These are phyloP conservation scores for Rhodocollybia butyracea DNA, from an alignment of 768 basidiomycete species.

Conservation along the genomic window DNA sequence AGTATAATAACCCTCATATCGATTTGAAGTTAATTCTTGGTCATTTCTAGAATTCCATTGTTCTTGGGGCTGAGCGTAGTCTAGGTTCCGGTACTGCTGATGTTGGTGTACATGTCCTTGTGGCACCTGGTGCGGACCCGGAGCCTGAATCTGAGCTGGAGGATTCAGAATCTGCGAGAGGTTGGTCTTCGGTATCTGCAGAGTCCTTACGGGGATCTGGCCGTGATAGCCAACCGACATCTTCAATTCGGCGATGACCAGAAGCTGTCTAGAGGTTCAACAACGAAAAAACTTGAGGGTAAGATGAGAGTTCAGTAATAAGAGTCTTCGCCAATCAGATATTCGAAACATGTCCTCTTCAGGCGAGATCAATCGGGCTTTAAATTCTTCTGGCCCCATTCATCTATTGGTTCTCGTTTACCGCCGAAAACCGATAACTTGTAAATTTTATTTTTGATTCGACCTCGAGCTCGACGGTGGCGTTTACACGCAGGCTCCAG, in stretches of 20 bases:
- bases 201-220: neutral
- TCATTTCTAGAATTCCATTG: neutral
- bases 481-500: too few species aligned
- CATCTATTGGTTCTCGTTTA: neutral
- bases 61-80: neutral
- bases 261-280: neutral
- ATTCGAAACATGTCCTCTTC: neutral
- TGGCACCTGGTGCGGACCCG: neutral
- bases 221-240: neutral
- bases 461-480: neutral
- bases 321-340: neutral
- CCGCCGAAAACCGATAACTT: neutral
- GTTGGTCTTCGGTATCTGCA: neutral
- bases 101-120: neutral
- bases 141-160: neutral
- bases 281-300: neutral
- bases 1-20: neutral
- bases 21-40: neutral
- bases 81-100: neutral
- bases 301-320: neutral
- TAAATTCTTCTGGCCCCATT: neutral
- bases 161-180: conserved; percentile 5
- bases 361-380: conserved; percentile 3
- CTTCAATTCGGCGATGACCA: neutral
- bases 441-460: too few species aligned